These are phyloP conservation scores for Colletotrichum gloeosporioides DNA, from an alignment of 2,329 filamentous ascomycete species.

Conservation along the genomic window DNA sequence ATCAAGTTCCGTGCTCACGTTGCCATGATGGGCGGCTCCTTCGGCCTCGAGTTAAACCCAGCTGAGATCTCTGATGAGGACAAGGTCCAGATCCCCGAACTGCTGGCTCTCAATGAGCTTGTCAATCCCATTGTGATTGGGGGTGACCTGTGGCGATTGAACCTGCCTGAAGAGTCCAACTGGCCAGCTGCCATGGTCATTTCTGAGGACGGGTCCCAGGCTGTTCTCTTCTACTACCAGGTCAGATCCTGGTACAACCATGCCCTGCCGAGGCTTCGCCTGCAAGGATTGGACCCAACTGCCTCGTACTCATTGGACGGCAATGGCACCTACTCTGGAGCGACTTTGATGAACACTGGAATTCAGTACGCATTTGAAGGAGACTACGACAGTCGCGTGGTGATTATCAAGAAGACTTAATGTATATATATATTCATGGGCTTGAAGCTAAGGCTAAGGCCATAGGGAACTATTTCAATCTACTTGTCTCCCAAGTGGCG, in stretches of 20 bases:
- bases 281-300: constrained; percentile 61
- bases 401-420: constrained; percentile 56
- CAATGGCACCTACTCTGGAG: constrained; percentile 58
- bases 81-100: constrained; percentile 53
- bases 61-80: constrained; percentile 55
- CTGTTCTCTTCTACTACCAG: constrained; percentile 67
- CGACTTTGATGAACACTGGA: constrained; percentile 67
- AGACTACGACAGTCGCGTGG: constrained; percentile 63
- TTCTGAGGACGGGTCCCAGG: constrained; percentile 52
- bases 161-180: constrained; percentile 62
- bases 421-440: background rate
- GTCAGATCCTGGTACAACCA: constrained; percentile 57
- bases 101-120: constrained; percentile 59
- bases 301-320: constrained; percentile 57
- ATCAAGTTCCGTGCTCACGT: constrained; percentile 68
- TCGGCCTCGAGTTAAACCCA: constrained; percentile 69
- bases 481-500: fast-evolving
- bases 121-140: constrained; percentile 64
- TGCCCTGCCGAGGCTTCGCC: constrained; percentile 53
- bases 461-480: fast-evolving
- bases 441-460: background rate
- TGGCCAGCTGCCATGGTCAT: constrained; percentile 68
- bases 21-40: constrained; percentile 72
- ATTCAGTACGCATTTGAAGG: constrained; percentile 56
- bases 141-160: constrained; percentile 65